Base-by-base conservation (phyloP, 768 basidiomycete genomes). In the Dacryopinax spathularia region DNA sequence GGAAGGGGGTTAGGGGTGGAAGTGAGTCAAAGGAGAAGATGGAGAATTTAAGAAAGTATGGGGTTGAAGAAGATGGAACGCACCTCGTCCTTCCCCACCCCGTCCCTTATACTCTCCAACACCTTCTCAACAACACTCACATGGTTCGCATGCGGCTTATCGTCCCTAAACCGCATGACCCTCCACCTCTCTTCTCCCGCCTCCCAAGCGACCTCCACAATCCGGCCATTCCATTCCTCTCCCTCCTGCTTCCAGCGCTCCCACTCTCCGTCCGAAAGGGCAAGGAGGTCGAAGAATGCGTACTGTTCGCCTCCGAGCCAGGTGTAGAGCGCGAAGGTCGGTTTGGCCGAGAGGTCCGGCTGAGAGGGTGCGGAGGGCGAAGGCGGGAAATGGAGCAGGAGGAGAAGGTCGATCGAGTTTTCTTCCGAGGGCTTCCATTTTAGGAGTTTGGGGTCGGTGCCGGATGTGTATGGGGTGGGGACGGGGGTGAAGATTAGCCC, bases 351-450 rank as follows among this genome's bases (percentile, higher is more conserved):
- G 67, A 86, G 88, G 70, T 98, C 92, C 0, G 92, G 89, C 68
- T 84, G 74, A 6, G 75, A 68, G 0, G 82, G 79, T 61, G 85
- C 73, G 25, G 75, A 75, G 16, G 72, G 71, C 2, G 75, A 73
- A 1, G 91, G 83, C 0, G 95, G 93, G 73, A 98, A 99, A 33
- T 91, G 86, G n/a, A 99, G 77, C 60, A 93, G 82, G 31, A 98
- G 86, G 73, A 92, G 91, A 79, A 99, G 98, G 74, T 99, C 96
- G 69, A 98, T 87, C 1, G 93, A 94, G 72, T 99, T 99, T 72
- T 98, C 95, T 1, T 88, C 89, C 0, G 96, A 93, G 1, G 94
- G 93, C 74, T 99, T 99, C 96, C 96, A 99, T 75, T 99, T 99
- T 70, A 99, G 74, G 95, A 98, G 91, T 66, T 89, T 89, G 2